These are phyloP conservation scores for Vanderwaltozyma tropicalis DNA, from an alignment of 805 yeast species.

Conservation along the genomic window DNA sequence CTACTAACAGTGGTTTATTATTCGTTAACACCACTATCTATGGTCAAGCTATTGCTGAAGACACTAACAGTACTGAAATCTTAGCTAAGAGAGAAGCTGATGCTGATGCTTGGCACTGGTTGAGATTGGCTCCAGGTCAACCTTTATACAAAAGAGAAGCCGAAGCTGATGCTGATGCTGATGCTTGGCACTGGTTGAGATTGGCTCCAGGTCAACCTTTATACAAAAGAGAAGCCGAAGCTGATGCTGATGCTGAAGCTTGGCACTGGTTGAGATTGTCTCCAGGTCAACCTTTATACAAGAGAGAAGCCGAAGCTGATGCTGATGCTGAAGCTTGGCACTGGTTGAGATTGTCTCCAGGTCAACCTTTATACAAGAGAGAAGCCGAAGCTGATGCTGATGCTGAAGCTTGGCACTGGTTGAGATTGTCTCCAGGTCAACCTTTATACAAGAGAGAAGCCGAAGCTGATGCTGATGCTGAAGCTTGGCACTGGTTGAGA, in stretches of 20 bases:
- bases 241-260: constrained; percentile 18
- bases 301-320: constrained; percentile 13
- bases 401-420: constrained; percentile 15
- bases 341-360: constrained; percentile 16
- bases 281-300: constrained; percentile 21
- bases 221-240: constrained; percentile 24
- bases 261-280: constrained; percentile 22
- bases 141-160: constrained; percentile 25
- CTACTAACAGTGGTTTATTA: constrained; percentile 20
- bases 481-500: constrained; percentile 8
- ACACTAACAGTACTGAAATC: constrained; percentile 24
- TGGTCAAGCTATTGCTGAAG: constrained; percentile 17
- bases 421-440: constrained; percentile 18
- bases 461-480: constrained; percentile 11
- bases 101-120: constrained; percentile 22
- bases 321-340: constrained; percentile 20
- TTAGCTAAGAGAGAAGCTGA: constrained; percentile 19
- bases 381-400: constrained; percentile 17
- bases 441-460: constrained; percentile 18
- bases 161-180: constrained; percentile 14
- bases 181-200: constrained; percentile 20
- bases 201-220: constrained; percentile 18
- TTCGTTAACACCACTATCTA: constrained; percentile 25
- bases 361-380: constrained; percentile 22
- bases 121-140: constrained; percentile 18